A percentile compares a stretch with the other conserved stretches of the same genome.
Conservation (phyloP, 306 rosid species). For the Boehmeria nivea region DNA sequence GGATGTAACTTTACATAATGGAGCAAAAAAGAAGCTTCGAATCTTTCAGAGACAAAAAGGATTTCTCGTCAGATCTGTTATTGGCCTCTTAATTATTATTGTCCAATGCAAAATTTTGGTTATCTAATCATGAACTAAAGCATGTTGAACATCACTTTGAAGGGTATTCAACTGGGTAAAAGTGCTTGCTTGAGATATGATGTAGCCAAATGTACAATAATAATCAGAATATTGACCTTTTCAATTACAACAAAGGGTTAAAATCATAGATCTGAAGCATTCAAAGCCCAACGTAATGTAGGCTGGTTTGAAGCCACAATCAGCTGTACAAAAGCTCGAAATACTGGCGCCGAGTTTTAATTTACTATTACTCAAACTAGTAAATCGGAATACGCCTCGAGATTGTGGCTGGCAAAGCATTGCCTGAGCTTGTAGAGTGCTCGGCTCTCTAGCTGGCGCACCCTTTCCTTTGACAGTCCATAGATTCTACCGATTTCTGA, state of each 20-base stretch:
- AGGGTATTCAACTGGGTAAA: too few species aligned
- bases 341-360: slow-evolving; percentile 15
- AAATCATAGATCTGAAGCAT: slow-evolving; percentile 1
- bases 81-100: too few species aligned
- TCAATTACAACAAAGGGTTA: background rate
- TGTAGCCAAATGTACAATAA: slow-evolving; percentile 11
- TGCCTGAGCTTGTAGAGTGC: slow-evolving; percentile 69
- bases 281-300: background rate
- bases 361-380: slow-evolving; percentile 32
- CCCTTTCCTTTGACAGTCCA: slow-evolving; percentile 75
- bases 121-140: too few species aligned
- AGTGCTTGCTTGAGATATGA: too few species aligned
- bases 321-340: slow-evolving; percentile 19
- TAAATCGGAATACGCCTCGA: slow-evolving; percentile 56
- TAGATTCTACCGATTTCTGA: slow-evolving; percentile 50
- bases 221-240: slow-evolving; percentile 11
- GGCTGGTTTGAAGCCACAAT: slow-evolving; percentile 12
- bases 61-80: too few species aligned
- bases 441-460: slow-evolving; percentile 55
- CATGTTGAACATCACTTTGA: too few species aligned
- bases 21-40: too few species aligned
- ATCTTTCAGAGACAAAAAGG: too few species aligned
- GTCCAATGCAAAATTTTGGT: too few species aligned
- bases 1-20: too few species aligned
- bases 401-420: slow-evolving; percentile 55